phyloP scores from a whole-genome alignment of 345 rosid species.

The Salix udensis region DNA sequence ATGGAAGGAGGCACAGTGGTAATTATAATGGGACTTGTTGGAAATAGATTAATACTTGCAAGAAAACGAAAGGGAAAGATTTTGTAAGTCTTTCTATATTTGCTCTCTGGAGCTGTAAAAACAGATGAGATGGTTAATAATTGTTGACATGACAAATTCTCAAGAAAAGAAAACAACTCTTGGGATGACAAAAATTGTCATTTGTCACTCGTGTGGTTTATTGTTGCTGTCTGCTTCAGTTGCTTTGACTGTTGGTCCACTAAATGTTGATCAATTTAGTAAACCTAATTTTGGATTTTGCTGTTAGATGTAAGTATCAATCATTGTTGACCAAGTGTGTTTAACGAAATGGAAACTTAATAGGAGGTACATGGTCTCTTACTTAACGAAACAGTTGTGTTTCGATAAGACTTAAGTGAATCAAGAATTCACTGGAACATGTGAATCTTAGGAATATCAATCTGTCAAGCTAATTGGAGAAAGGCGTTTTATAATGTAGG shows the following conservation, averaged over 20 bases:
- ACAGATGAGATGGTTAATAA: not conserved
- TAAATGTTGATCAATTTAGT: not conserved
- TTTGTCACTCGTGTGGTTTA: not conserved
- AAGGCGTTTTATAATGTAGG: not conserved
- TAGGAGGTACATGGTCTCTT: not conserved
- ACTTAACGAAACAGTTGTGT: not conserved
- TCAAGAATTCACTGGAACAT: not conserved
- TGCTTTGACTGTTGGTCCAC: not conserved
- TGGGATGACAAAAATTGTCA: not conserved
- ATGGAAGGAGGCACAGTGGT: not conserved
- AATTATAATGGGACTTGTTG: not conserved
- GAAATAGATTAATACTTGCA: not conserved
- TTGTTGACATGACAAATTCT: not conserved
- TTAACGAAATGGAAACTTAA: too few species aligned
- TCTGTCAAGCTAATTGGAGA: not conserved
- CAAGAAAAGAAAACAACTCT: not conserved
- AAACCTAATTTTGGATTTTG: not conserved
- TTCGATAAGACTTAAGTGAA: not conserved
- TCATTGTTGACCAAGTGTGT: not conserved
- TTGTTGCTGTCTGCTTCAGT: not conserved
- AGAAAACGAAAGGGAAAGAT: not conserved
- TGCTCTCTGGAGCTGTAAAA: not conserved
- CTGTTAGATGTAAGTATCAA: not conserved
- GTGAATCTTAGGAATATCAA: not conserved
- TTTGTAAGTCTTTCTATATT: not conserved